A percentile compares a stretch with the other conserved stretches of the same genome.
phyloP scores from a whole-genome alignment of 2,329 filamentous ascomycete genomes.

The Colletotrichum aenigma region DNA sequence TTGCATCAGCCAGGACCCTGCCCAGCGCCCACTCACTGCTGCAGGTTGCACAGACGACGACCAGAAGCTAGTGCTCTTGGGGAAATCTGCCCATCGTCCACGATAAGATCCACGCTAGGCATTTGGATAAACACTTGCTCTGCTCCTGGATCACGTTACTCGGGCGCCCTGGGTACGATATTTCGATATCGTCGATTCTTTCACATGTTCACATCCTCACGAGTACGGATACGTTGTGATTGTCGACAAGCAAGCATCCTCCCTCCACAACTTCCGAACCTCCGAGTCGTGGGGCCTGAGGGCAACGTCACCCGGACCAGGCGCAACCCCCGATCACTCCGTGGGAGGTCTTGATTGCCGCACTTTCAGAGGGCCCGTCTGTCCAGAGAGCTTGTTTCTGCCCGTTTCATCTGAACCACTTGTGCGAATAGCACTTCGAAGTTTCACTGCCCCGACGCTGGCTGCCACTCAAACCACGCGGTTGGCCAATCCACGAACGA shows the following conservation, averaged over 20 bases:
- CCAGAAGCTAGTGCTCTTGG: background rate
- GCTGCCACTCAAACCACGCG: background rate
- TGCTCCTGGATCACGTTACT: background rate
- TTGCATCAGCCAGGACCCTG: background rate
- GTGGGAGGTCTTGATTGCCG: background rate
- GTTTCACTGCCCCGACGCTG: constrained; percentile 2
- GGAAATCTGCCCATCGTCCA: background rate
- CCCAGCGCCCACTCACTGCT: background rate
- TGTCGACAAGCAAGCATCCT: background rate
- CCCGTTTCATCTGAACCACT: constrained; percentile 11
- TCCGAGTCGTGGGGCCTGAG: background rate
- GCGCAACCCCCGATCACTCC: background rate
- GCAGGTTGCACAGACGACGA: background rate
- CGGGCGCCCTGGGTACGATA: background rate
- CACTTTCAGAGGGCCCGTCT: background rate
- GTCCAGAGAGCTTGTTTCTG: background rate
- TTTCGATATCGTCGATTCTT: background rate
- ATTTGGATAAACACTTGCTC: background rate
- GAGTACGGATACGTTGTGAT: constrained; percentile 5
- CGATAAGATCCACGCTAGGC: background rate
- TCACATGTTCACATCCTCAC: background rate
- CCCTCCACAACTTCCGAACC: background rate
- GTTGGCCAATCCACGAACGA: background rate
- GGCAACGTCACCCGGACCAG: background rate
- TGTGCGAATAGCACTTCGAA: background rate